A percentile compares a stretch with the other conserved stretches of the same genome.
These are phyloP conservation scores for Camellia granthamiana DNA, from an alignment of 148 eudicot genomes.

Conservation along the genomic window DNA sequence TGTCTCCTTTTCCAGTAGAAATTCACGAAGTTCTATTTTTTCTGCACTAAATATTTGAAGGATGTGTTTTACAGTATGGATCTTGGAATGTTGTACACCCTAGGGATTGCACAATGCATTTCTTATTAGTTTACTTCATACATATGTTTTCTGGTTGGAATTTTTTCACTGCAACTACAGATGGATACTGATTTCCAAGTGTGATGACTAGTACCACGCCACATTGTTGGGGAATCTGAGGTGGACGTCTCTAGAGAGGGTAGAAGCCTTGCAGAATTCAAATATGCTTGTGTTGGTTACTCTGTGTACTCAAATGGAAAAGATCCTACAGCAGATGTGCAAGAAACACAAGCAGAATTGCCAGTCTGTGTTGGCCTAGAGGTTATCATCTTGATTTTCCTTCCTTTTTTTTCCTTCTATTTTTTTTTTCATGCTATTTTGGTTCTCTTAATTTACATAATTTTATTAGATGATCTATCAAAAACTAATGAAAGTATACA, in stretches of 20 bases:
- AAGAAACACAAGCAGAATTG: conserved; percentile 46
- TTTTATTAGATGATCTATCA: not conserved
- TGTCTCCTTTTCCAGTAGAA: not conserved
- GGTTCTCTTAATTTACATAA: not conserved
- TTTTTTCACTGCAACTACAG: not conserved
- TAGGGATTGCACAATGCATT: not conserved
- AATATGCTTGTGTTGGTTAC: conserved; percentile 82
- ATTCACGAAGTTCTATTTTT: not conserved
- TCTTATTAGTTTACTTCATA: not conserved
- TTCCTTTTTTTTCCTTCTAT: not conserved
- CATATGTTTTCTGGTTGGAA: not conserved
- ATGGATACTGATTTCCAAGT: conserved; percentile 19
- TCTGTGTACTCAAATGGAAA: conserved; percentile 62
- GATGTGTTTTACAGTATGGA: not conserved
- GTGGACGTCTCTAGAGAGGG: conserved; percentile 72
- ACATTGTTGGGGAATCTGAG: conserved; percentile 71
- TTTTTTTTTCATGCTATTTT: not conserved
- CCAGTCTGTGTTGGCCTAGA: conserved; percentile 86
- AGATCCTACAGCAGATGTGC: conserved; percentile 30
- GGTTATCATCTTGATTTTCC: conserved; percentile 34
- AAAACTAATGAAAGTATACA: not conserved
- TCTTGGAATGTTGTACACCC: not conserved
- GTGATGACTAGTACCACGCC: conserved; percentile 56
- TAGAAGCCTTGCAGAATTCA: conserved; percentile 62
- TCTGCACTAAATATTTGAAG: not conserved